Evolutionary conservation across 2,329 filamentous ascomycete genomes (phyloP), one percentile per base, ranked within the genome.

Genomic region (Exophiala sp.): DNA sequence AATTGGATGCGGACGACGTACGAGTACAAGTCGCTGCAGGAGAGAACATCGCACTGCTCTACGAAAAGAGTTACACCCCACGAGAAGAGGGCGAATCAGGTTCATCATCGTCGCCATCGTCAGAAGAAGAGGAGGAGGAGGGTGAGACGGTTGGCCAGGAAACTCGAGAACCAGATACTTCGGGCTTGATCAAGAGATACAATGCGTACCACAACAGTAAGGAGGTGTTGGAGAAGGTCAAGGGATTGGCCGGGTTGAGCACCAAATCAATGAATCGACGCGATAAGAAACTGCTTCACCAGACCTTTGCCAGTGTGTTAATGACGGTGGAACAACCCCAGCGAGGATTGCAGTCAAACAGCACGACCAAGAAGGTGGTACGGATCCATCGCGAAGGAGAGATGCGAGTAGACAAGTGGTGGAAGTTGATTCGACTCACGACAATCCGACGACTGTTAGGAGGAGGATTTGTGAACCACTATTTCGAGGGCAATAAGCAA

Each of bases 41-140:
- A 3, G 82, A 87, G 65, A 89, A 89, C 68, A 91, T 95, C 55
- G 90, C 90, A 0, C 76, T 95, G 8, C 76, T 95, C 9, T 92
- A 89, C 64, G 91, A 96, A 69, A 87, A 87, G 58, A 82, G 79
- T 54, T 84, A 80, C 67, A 81, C 79, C 0, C 76, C 78, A 34
- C 72, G 75, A 45, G 81, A 83, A 63, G 79, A 81, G 10, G 80
- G 81, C 54, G 81, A 86, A 57, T 55, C 72, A 59, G 52, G 64
- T 5, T 71, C 70, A 2, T 66, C 71, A 32, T 68, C 71, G 11
- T 29, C 24, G 24, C 24, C 24, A 8, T 24, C 18, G 3, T 32
- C 41, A 24, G 41, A 43, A 14, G 78, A 81, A 38, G 73, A 77
- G 1, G 73, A 75, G 5, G 71, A 74, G 21, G 72, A 69, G 5